These are phyloP conservation scores for Aspergillus clavatus DNA, from an alignment of 2,329 filamentous ascomycete genomes.

Conservation along the genomic window DNA sequence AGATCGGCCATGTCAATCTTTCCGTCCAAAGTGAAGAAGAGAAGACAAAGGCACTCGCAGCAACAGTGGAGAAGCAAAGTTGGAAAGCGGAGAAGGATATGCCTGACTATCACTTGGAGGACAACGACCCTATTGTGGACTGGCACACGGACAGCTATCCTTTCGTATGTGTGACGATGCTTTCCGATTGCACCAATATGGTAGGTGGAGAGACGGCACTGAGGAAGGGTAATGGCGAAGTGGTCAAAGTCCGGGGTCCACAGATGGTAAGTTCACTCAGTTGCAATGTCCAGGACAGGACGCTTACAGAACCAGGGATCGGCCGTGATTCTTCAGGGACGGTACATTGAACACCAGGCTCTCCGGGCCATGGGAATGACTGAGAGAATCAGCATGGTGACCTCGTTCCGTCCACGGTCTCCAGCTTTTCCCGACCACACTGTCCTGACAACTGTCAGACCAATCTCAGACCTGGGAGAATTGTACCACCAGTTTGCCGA, in stretches of 20 bases:
- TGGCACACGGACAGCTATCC: constrained; percentile 64
- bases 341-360: constrained; percentile 63
- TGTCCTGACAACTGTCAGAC: constrained; percentile 56
- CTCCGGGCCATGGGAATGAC: constrained; percentile 53
- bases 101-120: constrained; percentile 41
- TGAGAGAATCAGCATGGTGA: constrained; percentile 63
- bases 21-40: constrained; percentile 48
- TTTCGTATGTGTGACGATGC: constrained; percentile 66
- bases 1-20: constrained; percentile 55
- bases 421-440: constrained; percentile 55
- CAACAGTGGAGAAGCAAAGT: constrained; percentile 35
- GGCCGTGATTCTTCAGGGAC: constrained; percentile 61
- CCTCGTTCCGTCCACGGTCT: constrained; percentile 58
- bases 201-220: constrained; percentile 61
- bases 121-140: constrained; percentile 53
- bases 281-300: background rate
- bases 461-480: constrained; percentile 53
- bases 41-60: constrained; percentile 41
- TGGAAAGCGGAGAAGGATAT: constrained; percentile 41
- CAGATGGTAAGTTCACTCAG: constrained; percentile 48
- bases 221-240: constrained; percentile 49
- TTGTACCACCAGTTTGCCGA: constrained; percentile 59
- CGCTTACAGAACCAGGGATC: constrained; percentile 46
- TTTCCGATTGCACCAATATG: constrained; percentile 60
- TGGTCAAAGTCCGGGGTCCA: constrained; percentile 57